Conservation (phyloP, 108 stramenopile species). For the Fragilariopsis cylindrus region DNA sequence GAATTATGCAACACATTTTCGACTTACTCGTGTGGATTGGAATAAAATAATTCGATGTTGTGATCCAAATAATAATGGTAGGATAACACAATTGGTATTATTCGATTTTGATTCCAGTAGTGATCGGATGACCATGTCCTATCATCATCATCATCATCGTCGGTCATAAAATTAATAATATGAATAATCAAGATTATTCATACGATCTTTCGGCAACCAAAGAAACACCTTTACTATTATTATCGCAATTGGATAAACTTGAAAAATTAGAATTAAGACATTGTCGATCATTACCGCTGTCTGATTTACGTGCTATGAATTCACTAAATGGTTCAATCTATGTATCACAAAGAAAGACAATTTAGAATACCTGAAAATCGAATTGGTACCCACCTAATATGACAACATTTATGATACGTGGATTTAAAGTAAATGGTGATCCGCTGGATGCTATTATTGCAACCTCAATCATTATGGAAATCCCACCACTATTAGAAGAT, state of each 20-base stretch:
- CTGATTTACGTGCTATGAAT: neutral
- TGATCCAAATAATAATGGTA: neutral
- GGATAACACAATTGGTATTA: neutral
- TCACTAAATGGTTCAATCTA: neutral
- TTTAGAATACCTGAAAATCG: neutral
- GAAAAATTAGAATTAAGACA: neutral
- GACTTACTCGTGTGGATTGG: neutral
- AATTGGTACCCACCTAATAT: neutral
- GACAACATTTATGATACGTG: neutral
- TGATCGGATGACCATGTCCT: too few species aligned
- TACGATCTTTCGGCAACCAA: neutral
- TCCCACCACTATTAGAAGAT: neutral
- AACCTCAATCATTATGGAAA: neutral
- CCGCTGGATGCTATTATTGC: neutral
- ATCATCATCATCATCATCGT: too few species aligned
- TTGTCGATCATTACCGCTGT: neutral
- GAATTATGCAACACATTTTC: neutral
- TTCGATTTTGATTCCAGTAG: neutral
- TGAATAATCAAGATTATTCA: too few species aligned
- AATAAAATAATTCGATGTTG: neutral
- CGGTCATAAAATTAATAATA: too few species aligned
- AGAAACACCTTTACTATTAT: neutral
- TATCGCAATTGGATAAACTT: neutral
- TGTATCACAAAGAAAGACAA: neutral
- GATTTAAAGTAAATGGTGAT: neutral